Conservation (phyloP, 2,329 filamentous ascomycete genomes). For the Venturia effusa region DNA sequence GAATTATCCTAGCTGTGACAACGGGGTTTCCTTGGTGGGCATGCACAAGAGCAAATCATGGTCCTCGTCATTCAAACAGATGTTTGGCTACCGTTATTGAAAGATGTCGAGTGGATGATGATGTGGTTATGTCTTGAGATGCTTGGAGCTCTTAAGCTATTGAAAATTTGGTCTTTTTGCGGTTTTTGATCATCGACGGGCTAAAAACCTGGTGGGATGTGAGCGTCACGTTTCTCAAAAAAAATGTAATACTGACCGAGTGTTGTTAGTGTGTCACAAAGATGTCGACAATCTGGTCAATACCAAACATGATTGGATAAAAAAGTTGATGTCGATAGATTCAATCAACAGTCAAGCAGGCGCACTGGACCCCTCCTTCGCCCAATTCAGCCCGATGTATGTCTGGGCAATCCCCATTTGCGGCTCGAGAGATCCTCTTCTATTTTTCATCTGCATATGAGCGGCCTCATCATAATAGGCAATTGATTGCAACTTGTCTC, state of each 20-base stretch:
- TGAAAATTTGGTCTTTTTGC: too few relatives aligned
- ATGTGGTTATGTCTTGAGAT: neutral
- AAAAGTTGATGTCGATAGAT: too few relatives aligned
- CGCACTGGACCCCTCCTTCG: neutral
- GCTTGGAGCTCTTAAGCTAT: too few relatives aligned
- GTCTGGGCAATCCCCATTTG: slow-evolving; percentile 6
- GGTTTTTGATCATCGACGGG: too few relatives aligned
- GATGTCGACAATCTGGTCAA: too few relatives aligned
- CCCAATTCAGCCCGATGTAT: neutral
- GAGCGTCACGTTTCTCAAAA: too few relatives aligned
- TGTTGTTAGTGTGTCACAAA: too few relatives aligned
- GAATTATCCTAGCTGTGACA: neutral
- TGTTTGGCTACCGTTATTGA: neutral
- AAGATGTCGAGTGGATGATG: neutral
- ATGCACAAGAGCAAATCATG: neutral
- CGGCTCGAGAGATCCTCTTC: neutral
- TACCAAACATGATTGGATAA: too few relatives aligned
- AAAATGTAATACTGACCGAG: too few relatives aligned
- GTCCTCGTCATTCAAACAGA: neutral
- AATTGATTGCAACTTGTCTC: neutral
- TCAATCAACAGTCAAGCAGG: neutral
- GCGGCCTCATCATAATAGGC: slow-evolving; percentile 7
- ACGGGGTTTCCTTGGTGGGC: neutral
- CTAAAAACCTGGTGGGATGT: too few relatives aligned
- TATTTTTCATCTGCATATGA: slow-evolving; percentile 9